Conservation (phyloP, 2,329 filamentous ascomycete genomes). For the Fusarium illudens region DNA sequence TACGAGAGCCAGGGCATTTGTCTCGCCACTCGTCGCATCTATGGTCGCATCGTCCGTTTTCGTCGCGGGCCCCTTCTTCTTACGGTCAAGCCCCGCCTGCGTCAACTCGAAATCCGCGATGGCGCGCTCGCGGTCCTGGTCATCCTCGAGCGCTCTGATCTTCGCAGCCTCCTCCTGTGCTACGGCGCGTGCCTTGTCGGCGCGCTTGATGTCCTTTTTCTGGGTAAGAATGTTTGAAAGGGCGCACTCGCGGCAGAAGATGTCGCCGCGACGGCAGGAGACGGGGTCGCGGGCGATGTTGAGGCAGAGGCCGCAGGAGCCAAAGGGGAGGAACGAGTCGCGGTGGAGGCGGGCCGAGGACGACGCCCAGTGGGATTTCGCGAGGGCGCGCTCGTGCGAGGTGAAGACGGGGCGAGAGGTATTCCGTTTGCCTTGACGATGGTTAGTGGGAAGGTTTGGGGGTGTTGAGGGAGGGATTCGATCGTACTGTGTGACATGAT, state of each 20-base stretch:
- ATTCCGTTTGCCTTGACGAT: slow-evolving; percentile 76
- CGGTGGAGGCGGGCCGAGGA: slow-evolving; percentile 85
- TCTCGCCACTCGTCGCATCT: slow-evolving; percentile 2
- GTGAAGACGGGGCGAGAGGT: slow-evolving; percentile 95
- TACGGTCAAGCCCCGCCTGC: slow-evolving; percentile 71
- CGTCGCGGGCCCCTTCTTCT: slow-evolving; percentile 51
- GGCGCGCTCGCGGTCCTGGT: slow-evolving; percentile 74
- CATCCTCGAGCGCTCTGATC: slow-evolving; percentile 67
- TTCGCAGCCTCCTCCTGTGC: slow-evolving; percentile 70
- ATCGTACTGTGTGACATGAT: slow-evolving; percentile 57
- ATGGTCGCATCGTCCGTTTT: slow-evolving; percentile 42
- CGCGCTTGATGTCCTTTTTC: slow-evolving; percentile 86
- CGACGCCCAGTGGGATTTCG: slow-evolving; percentile 83
- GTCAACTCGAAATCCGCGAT: slow-evolving; percentile 85
- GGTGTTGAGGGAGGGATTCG: background rate
- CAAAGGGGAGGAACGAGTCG: slow-evolving; percentile 92
- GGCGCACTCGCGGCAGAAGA: slow-evolving; percentile 96
- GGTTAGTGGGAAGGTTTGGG: background rate
- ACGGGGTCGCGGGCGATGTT: slow-evolving; percentile 83
- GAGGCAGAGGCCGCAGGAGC: slow-evolving; percentile 87
- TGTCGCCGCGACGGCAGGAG: slow-evolving; percentile 82
- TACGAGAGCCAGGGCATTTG: slow-evolving; percentile 15
- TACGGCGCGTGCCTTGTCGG: slow-evolving; percentile 72
- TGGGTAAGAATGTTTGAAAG: slow-evolving; percentile 90
- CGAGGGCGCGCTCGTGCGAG: slow-evolving; percentile 83